Conservation (phyloP, 495 filamentous ascomycete species). For the Aspergillus campestris region DNA sequence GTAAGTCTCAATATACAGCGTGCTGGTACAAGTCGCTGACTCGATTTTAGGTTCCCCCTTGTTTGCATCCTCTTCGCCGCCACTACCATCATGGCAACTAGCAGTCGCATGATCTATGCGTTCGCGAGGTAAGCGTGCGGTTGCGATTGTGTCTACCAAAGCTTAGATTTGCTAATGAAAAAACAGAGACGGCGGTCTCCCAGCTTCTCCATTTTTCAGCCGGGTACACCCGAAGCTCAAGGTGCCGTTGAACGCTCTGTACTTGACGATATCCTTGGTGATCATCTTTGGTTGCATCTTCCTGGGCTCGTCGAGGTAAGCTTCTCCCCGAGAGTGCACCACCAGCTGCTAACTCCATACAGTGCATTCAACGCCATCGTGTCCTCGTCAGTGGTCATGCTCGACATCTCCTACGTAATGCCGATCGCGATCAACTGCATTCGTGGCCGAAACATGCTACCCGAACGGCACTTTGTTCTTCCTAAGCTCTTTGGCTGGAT, state of each 20-base stretch:
- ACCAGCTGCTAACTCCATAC: not conserved
- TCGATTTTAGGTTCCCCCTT: constrained; percentile 51
- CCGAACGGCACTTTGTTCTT: constrained; percentile 54
- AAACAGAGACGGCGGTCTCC: constrained; percentile 58
- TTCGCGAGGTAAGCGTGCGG: constrained; percentile 44
- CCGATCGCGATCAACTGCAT: constrained; percentile 60
- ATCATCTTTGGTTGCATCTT: constrained; percentile 67
- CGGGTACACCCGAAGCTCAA: constrained; percentile 53
- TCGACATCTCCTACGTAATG: constrained; percentile 65
- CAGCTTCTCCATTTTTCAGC: constrained; percentile 55
- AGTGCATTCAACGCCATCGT: constrained; percentile 56
- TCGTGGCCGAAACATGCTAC: constrained; percentile 56
- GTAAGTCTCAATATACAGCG: constrained; percentile 21
- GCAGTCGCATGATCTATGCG: constrained; percentile 68
- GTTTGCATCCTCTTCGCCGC: constrained; percentile 64
- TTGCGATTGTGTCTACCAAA: not conserved
- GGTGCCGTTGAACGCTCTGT: constrained; percentile 62
- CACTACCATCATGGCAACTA: constrained; percentile 67
- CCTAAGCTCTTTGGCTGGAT: constrained; percentile 47
- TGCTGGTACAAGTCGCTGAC: constrained; percentile 3
- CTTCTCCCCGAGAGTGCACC: too few species aligned
- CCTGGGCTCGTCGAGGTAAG: constrained; percentile 57
- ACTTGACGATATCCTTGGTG: constrained; percentile 54
- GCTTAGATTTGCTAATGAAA: not conserved
- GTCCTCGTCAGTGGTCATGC: constrained; percentile 60